Evolutionary conservation across 2,329 filamentous ascomycete species (phyloP), one percentile per base, ranked within the genome.

Genomic region (Cordyceps tenuipes): DNA sequence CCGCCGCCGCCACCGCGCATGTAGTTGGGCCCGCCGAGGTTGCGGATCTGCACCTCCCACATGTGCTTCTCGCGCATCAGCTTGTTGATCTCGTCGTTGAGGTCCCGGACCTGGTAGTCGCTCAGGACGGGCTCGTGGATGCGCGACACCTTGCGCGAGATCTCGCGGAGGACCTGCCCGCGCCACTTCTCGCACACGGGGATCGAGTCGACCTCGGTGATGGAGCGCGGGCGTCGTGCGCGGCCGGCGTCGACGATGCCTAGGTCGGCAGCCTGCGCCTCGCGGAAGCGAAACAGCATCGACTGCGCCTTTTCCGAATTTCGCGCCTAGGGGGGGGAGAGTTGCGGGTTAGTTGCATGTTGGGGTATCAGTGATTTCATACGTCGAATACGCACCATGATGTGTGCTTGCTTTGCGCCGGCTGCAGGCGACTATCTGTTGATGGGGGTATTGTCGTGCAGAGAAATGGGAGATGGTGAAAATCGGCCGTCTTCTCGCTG

Each of bases 51-150:
- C 67, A 94, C 85, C 79, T 99, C 94, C 94, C 94, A 99, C 83
- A 96, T 92, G 82, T 95, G 91, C 76, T 99, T 99, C 79, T 99
- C 94, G 64, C 91, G 87, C 90, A 99, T 97, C 63, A 96, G 82
- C 77, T 96, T 96, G 80, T 99, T 99, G 80, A 99, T 96, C 76
- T 99, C 94, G 74, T 99, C 94, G 77, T 99, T 99, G 71, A 99
- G 80, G 75, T 99, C 94, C 69, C 94, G 87, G 73, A 99, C 91
- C 79, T 97, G 94, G 78, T 89, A 97, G 80, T 99, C 94, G 75
- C 86, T 91, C n/a, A 99, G 82, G 51, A 88, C 86, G 9, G 84
- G 79, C 68, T 99, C 94, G 73, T 99, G 94, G 76, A 99, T 97
- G 71, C 90, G 90, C 64, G 91, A 91, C 61, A 99, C 91, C 75